Base-by-base conservation (phyloP, 306 rosid genomes). In the Chamaecrista fasciculata region DNA sequence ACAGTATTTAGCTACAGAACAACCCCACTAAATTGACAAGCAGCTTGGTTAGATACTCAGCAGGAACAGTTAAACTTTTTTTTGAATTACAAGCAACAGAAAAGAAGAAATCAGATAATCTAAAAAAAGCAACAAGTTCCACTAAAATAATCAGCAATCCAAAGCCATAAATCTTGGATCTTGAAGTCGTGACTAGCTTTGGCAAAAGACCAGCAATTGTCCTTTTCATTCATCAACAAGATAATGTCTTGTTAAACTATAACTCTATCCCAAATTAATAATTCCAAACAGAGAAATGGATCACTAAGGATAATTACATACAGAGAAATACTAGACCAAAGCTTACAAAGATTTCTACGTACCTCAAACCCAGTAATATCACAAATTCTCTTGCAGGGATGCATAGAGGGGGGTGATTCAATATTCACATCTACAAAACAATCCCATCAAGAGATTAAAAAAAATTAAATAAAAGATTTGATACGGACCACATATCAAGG, bases 321-420 rank as follows among this genome's bases (percentile, higher is more conserved):
- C 11, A 7, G 5, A 4, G 11, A 71, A 48, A 29, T 11, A 52
- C n/a, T 5, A 68, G 16, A 37, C 20, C 25, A 59, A 53, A 59
- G 31, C 66, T 24, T 62, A 49, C 47, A 47, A 79, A 59, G 34
- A 66, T 9, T 49, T 69, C 66, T 20, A 14, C 74, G 66, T 77
- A 92, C 98, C 96, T 90, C 96, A 71, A 69, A 87, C 80, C 96
- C 96, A 11, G 98, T 92, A 69, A 90, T 71, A 76, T 93, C 96
- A 3, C 96, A 93, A 57, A 93, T 93, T 85, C 72, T 87, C 82
- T 84, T 87, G 93, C 93, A 86, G 9, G 98, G 98, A 77, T 87
- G 98, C 87, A 87, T 83, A 34, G 98, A 86, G 4, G 98, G 98
- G 0, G 93, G 96, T 18, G 96, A 82, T 81, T 90, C 96, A 62